Conservation (phyloP, 176 grass and related monocot species). For the Triticum urartu region DNA sequence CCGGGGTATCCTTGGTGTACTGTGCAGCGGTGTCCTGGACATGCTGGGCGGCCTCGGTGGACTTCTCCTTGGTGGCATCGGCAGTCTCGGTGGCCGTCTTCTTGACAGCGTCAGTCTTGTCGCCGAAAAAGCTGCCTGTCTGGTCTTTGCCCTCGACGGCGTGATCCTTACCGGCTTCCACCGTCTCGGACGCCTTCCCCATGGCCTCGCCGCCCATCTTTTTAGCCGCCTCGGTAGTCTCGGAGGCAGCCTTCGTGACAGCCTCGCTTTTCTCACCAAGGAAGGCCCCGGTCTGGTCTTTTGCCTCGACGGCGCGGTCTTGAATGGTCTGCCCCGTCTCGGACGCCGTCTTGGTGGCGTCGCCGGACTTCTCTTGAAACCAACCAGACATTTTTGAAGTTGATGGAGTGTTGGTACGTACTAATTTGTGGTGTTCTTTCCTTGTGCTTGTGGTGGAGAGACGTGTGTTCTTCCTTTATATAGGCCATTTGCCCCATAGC, state of each 20-base stretch:
- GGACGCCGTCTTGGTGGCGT: background rate
- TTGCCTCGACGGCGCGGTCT: slow-evolving; percentile 5
- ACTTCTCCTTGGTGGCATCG: slow-evolving; percentile 27
- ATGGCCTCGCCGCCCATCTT: slow-evolving; percentile 10
- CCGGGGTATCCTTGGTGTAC: slow-evolving; percentile 41
- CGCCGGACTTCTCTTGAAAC: slow-evolving; percentile 18
- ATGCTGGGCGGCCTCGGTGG: background rate
- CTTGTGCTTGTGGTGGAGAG: background rate
- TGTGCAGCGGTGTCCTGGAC: slow-evolving; percentile 27
- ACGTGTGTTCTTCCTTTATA: background rate
- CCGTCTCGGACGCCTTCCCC: slow-evolving; percentile 16
- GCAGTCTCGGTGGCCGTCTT: slow-evolving; percentile 29
- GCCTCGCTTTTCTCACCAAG: background rate
- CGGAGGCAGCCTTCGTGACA: slow-evolving; percentile 22
- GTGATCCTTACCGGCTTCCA: slow-evolving; percentile 18
- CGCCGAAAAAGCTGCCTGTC: slow-evolving; percentile 14
- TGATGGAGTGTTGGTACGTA: background rate
- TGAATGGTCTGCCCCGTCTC: background rate
- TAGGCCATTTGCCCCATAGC: background rate
- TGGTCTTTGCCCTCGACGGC: slow-evolving; percentile 29
- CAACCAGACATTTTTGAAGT: background rate
- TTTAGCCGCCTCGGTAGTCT: slow-evolving; percentile 46
- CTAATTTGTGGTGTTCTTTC: background rate
- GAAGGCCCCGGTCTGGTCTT: background rate
- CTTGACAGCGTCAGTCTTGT: slow-evolving; percentile 45